Evolutionary conservation across 2,329 filamentous ascomycete species (phyloP).

Genomic region (Niveomyces coronatus): DNA sequence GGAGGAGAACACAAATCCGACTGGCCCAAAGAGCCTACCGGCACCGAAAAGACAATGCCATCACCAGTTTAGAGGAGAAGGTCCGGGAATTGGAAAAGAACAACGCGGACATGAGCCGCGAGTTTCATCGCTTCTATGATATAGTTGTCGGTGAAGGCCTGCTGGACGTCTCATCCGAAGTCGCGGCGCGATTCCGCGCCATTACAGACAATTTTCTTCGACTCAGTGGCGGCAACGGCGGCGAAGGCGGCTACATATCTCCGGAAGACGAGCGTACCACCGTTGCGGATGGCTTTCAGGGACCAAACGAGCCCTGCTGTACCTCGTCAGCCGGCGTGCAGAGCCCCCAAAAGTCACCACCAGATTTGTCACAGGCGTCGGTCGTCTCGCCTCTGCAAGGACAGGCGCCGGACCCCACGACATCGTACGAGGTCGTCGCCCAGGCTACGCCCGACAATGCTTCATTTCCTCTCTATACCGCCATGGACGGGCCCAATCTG

Average conservation of each 20-base stretch:
- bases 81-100: conserved; percentile 58
- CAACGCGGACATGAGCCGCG: conserved; percentile 63
- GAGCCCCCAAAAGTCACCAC: conserved; percentile 5
- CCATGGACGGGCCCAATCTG: conserved; percentile 14
- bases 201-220: conserved; percentile 49
- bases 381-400: conserved; percentile 4
- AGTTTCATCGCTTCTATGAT: conserved; percentile 59
- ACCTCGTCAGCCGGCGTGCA: conserved; percentile 2
- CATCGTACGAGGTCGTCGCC: conserved; percentile 38
- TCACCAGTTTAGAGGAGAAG: conserved; percentile 59
- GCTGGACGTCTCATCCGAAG: conserved; percentile 43
- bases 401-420: conserved; percentile 3
- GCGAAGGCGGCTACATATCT: conserved; percentile 17
- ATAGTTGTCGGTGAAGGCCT: conserved; percentile 48
- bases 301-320: neutral
- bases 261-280: conserved; percentile 9
- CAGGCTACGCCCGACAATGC: conserved; percentile 42
- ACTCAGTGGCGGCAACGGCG: conserved; percentile 37
- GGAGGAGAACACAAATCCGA: conserved; percentile 77
- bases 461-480: conserved; percentile 35
- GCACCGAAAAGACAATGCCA: conserved; percentile 73
- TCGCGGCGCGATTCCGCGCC: conserved; percentile 45
- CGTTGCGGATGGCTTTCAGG: neutral
- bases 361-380: no score
- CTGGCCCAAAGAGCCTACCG: conserved; percentile 79